Base-by-base conservation (phyloP, 2,329 filamentous ascomycete genomes). In the Acrodontium crateriforme region DNA sequence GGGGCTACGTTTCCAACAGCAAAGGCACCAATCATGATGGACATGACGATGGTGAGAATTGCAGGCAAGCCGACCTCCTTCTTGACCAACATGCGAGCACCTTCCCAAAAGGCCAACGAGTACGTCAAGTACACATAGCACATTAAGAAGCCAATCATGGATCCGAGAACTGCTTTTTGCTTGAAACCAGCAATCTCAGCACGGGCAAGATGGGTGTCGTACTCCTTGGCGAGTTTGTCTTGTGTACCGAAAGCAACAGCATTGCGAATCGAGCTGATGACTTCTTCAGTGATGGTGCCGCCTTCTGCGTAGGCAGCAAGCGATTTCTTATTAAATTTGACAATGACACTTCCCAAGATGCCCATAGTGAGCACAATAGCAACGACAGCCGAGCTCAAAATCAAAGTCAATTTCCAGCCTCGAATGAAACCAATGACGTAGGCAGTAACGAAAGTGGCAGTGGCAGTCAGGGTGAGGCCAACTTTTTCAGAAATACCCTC, bases 401-500 rank as follows among this genome's bases (percentile, higher is more conserved):
- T 94, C 28, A 94, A 59, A 0, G 89, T 89, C 38, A 95, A 62
- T 55, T 89, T 93, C 81, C 87, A 94, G 55, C 79, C 91, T 46
- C 81, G 80, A 54, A 87, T 57, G 51, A 93, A 95, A 3, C 79
- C 83, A 39, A 98, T 87, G 31, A 94, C 62, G 40, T 93, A 93
- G 10, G 84, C 83, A 0, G 85, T 75, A 30, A 92, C 59, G 47
- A 95, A 95, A 6, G 82, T 85, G 2, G 84, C 73, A 3, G 84
- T 27, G 9, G 81, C 80, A 9, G 74, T 72, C 31, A 92, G 51
- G 0, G 81, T 84, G 38, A 93, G 59, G 9, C 73, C 74, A 24
- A 92, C 69, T 60, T 93, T 93, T 54, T 92, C 82, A 0, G 82
- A 91, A 24, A 98, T 83, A 31, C 84, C 87, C 41, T 92, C 85